These are phyloP conservation scores for Daldinia childiae DNA, from an alignment of 495 filamentous ascomycete genomes.

Conservation along the genomic window DNA sequence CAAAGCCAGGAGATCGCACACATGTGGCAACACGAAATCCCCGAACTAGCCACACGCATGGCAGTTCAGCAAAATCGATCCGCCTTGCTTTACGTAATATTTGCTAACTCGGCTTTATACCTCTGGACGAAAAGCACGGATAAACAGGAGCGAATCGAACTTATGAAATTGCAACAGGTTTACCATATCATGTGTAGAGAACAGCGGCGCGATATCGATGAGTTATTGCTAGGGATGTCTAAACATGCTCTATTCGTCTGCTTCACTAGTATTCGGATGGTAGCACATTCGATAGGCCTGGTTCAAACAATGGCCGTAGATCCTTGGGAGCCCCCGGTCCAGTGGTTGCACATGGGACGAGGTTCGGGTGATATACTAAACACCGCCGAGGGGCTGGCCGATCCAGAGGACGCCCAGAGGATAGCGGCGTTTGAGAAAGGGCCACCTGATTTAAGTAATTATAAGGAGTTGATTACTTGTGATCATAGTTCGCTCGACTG, in stretches of 20 bases:
- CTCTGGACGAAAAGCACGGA: conserved; percentile 47
- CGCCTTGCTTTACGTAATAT: conserved; percentile 48
- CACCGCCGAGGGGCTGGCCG: conserved; percentile 34
- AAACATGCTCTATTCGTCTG: conserved; percentile 44
- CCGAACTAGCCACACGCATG: conserved; percentile 45
- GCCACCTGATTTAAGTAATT: conserved; percentile 40
- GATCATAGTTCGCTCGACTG: conserved; percentile 45
- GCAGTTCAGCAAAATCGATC: conserved; percentile 46
- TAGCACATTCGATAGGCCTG: conserved; percentile 47
- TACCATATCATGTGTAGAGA: conserved; percentile 46
- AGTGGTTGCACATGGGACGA: conserved; percentile 48
- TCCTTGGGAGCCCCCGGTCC: conserved; percentile 48
- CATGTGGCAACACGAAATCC: conserved; percentile 44
- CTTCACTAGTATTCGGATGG: conserved; percentile 43
- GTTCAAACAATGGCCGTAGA: conserved; percentile 46
- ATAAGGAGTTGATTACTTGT: conserved; percentile 33
- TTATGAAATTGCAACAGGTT: conserved; percentile 43
- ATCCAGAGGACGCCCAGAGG: conserved; percentile 22
- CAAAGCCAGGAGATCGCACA: conserved; percentile 20
- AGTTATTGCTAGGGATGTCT: conserved; percentile 24
- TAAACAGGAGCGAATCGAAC: conserved; percentile 43
- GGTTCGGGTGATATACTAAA: conserved; percentile 43
- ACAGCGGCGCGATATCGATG: conserved; percentile 43
- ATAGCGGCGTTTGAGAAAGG: conserved; percentile 38
- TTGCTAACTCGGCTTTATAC: conserved; percentile 49